phyloP scores from a whole-genome alignment of 257 asterid genomes.

The Nicotiana attenuata region DNA sequence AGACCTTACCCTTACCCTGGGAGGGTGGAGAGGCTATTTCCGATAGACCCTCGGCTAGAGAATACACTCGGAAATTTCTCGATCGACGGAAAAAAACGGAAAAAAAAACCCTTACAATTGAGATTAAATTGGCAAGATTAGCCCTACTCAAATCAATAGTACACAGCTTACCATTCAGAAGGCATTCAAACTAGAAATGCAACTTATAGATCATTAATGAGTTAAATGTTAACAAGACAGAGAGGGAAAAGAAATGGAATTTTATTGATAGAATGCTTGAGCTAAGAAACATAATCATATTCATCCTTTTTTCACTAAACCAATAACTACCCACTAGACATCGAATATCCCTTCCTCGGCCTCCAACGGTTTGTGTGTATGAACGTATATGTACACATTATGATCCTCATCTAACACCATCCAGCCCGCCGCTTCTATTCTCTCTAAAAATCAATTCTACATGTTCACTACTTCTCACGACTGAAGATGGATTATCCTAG shows the following conservation, averaged over 20 bases:
- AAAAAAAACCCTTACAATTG: too few species aligned
- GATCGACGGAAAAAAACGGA: too few species aligned
- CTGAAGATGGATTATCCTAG: conserved; percentile 9
- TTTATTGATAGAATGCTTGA: conserved; percentile 11
- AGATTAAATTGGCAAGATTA: too few species aligned
- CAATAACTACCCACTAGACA: conserved; percentile 7
- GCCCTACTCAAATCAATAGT: too few species aligned
- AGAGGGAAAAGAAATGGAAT: background rate
- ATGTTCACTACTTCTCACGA: conserved; percentile 32
- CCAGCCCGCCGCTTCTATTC: conserved; percentile 3
- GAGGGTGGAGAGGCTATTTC: too few species aligned
- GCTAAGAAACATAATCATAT: background rate
- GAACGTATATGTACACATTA: conserved; percentile 12
- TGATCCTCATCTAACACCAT: conserved; percentile 11
- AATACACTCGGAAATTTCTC: too few species aligned
- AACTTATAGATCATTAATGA: background rate
- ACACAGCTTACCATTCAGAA: background rate
- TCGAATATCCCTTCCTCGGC: conserved; percentile 10
- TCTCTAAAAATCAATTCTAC: conserved; percentile 24
- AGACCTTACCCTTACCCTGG: too few species aligned
- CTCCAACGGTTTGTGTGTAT: conserved; percentile 3
- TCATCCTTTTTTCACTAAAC: conserved; percentile 10
- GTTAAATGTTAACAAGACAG: background rate
- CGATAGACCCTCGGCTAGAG: too few species aligned
- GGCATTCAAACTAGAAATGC: background rate